Base-by-base conservation (phyloP, 2,329 filamentous ascomycete species). In the Penicillium sp. region DNA sequence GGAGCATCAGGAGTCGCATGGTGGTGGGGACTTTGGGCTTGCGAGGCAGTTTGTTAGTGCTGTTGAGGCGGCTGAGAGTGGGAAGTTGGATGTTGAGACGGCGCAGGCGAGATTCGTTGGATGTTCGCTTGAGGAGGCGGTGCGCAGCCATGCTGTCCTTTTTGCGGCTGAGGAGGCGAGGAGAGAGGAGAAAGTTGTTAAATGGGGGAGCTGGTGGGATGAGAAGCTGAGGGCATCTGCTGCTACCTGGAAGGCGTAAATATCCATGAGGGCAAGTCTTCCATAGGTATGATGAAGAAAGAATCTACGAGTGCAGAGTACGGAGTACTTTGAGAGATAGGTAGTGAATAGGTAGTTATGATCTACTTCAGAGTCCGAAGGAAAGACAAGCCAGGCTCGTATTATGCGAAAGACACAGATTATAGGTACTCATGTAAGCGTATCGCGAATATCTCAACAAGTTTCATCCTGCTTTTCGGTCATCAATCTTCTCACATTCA, bases 121-220 rank as follows among this genome's bases (percentile, higher is more conserved):
- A 0, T 95, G 89, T 70, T 87, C 86, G 11, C 72, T 95, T 7
- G 89, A 95, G 49, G 93, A 97, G 64, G 82, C 87, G 1, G 79
- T 97, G n/a, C 79, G 87, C 41, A 95, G 89, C 63, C 93, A 97
- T 72, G 91, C 88, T 2, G 81, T 93, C 71, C 92, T 96, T 0
- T 99, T 96, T 75, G 91, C 89, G 19, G 93, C 92, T 0, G 93
- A 97, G 71, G 87, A 95, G 61, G 89, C 92, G 4, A 80, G 92
- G 62, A 76, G 75, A 41, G 77, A 79, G 42, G 82, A 80, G 63
- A 83, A 79, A 64, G 84, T 93, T 7, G 72, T 97, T 3, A 78
- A 86, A 58, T 96, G 88, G 84, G 72, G 73, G 36, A 70, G 78
- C 39, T 95, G 89, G 88, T 95, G 89, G 89, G 70, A 72, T 28